Evolutionary conservation across 2,329 filamentous ascomycete species (phyloP), one percentile per base, ranked within the genome.

Genomic region (Pleurostoma richardsiae): DNA sequence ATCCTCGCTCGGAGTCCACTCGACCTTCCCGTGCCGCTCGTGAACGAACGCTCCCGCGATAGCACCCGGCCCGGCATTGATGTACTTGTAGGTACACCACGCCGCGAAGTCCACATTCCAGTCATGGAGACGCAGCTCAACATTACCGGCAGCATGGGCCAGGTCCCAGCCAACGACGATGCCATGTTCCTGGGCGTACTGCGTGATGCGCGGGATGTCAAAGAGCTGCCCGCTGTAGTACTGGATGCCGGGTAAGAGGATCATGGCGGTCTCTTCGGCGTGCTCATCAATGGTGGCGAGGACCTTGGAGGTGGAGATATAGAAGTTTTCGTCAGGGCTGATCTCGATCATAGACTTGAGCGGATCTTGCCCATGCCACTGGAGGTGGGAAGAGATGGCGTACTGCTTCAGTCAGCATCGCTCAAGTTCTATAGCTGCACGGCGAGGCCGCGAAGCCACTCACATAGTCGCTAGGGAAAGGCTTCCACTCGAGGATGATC

Each of bases 31-130:
- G 61, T 95, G 86, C 38, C 71, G 74, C 60, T 88, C 81, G 63
- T 96, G 89, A 6, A 96, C 86, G 54, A 90, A 96, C 1, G 85
- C 72, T 0, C 86, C 90, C 1, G 81, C 89, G 52, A 95, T 95
- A 11, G 83, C 77, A 4, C 90, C 90, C 0, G 90, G 89, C 0
- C 90, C 90, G 29, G 84, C 83, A 61, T 95, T 95, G 63, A 95
- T 79, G 69, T 96, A 96, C 70, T 96, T 96, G 76, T 96, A 96
- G 19, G 85, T 91, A 67, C 90, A 96, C 90, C 90, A 96, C 45
- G 80, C 88, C 11, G 91, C 90, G 58, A 95, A 95, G 64, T 96
- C 90, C 31, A 95, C 89, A 54, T 87, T 78, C 90, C 90, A 96
- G 56, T 92, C 88, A 65, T 95, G 90, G 26, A 96, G 74, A 48